Conservation (phyloP, 495 filamentous ascomycete genomes). For the Aspergillus kassunensis region DNA sequence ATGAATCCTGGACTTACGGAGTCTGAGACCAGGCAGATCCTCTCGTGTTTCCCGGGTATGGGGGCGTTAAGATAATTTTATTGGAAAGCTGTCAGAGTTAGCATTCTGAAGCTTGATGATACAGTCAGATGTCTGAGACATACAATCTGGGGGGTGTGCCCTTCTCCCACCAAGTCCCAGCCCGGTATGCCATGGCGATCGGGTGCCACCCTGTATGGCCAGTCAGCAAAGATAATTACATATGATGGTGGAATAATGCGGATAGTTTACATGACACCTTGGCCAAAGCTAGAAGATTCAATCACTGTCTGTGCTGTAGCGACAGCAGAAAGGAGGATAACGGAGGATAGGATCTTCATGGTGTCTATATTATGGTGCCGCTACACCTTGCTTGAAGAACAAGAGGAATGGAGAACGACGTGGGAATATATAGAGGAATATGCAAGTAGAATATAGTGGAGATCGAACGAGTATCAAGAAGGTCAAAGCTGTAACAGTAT, state of each 20-base stretch:
- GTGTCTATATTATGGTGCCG: conserved; percentile 15
- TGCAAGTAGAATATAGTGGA: background rate
- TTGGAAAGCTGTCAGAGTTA: conserved; percentile 62
- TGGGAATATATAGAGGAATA: background rate
- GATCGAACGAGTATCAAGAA: background rate
- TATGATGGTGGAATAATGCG: background rate
- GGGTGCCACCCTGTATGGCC: conserved; percentile 48
- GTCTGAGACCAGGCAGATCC: conserved; percentile 77
- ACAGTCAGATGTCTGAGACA: conserved; percentile 10
- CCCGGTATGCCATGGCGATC: conserved; percentile 54
- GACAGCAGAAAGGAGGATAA: conserved; percentile 49
- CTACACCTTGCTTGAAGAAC: background rate
- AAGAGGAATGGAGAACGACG: background rate
- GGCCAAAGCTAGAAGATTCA: conserved; percentile 73
- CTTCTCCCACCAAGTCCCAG: conserved; percentile 68
- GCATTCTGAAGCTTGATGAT: background rate
- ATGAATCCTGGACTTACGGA: conserved; percentile 40
- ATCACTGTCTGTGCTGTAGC: conserved; percentile 59
- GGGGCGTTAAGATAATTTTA: conserved; percentile 87
- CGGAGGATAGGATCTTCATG: conserved; percentile 37
- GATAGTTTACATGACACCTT: conserved; percentile 52
- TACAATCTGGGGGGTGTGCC: conserved; percentile 62
- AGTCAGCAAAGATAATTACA: conserved; percentile 22
- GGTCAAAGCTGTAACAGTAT: background rate
- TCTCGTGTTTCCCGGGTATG: conserved; percentile 78